Conservation (phyloP, 169 alveolate species). For the Plasmodium ovale region DNA sequence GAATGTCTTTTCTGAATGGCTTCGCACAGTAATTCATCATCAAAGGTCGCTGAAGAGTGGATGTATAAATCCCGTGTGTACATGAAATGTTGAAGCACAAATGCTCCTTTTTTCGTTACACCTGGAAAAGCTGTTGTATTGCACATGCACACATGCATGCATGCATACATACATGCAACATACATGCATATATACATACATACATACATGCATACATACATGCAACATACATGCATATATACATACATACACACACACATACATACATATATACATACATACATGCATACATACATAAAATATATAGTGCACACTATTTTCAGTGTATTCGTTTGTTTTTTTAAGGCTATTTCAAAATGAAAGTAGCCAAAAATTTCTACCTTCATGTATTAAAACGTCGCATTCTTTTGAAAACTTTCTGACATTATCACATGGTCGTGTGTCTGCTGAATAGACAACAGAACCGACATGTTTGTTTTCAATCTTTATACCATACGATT, state of each 20-base stretch:
- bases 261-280: too few species aligned
- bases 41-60: conserved; percentile 87
- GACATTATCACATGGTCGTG: conserved; percentile 91
- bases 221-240: not conserved
- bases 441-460: conserved; percentile 93
- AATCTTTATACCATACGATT: conserved; percentile 82
- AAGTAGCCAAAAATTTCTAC: too few species aligned
- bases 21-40: conserved; percentile 80
- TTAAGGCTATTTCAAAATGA: too few species aligned
- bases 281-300: not conserved
- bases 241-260: too few species aligned
- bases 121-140: not conserved
- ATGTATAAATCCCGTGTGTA: too few species aligned
- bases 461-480: conserved; percentile 76
- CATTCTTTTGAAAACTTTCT: conserved; percentile 86
- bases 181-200: too few species aligned
- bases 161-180: too few species aligned
- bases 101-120: not conserved
- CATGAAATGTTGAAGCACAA: too few species aligned
- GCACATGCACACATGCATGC: too few species aligned
- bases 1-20: conserved; percentile 87
- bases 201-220: not conserved
- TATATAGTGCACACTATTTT: not conserved
- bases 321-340: not conserved
- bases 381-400: conserved; percentile 92